Base-by-base conservation (phyloP, 306 rosid genomes). In the Ormosia emarginata region DNA sequence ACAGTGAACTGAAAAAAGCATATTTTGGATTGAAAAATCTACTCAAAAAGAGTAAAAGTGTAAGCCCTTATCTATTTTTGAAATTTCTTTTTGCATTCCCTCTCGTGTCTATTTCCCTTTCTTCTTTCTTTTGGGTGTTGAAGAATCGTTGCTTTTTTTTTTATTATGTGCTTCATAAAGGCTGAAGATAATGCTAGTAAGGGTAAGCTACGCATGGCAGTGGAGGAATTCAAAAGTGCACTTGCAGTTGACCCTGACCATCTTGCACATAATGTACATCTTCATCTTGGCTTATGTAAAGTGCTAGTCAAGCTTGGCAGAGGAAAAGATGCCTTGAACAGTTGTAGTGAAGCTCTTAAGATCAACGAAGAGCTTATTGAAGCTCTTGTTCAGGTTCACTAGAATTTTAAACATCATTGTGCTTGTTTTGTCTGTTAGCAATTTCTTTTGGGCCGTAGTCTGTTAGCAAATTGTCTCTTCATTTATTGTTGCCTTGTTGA, bases 11-110 rank as follows among this genome's bases (percentile, higher is more conserved):
- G 82, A 96, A 96, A 90, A 96, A 92, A 77, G 94, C 97, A 30
- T 96, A 96, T 88, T 96, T 96, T 84, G 97, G 97, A 82, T 79
- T 96, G 88, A 96, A 96, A 83, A 93, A 90, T 83, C 89, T 96
- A 72, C 97, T 96, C 29, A 96, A 96, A 89, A 96, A 93, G 89
- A 90, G 92, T 40, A 93, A 90, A 88, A 87, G 91, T 80, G 99
- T 93, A 89, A 92, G 93, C 83, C 77, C 52, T 58, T 17, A 40
- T 65, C 46, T 30, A 71, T 71, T 7, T 13, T 56, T 66, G 57
- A n/a, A 57, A 4, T 46, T 68, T 65, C 52, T 32, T 63, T 76
- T 64, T 68, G 17, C 63, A 52, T 56, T 61, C 44, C 32, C 13
- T 49, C 33, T 56, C 52, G 50, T 67, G 18, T 79, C 63, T 50